phyloP scores from a whole-genome alignment of 1,139 yeast species.

The Ogataea hybrid region DNA sequence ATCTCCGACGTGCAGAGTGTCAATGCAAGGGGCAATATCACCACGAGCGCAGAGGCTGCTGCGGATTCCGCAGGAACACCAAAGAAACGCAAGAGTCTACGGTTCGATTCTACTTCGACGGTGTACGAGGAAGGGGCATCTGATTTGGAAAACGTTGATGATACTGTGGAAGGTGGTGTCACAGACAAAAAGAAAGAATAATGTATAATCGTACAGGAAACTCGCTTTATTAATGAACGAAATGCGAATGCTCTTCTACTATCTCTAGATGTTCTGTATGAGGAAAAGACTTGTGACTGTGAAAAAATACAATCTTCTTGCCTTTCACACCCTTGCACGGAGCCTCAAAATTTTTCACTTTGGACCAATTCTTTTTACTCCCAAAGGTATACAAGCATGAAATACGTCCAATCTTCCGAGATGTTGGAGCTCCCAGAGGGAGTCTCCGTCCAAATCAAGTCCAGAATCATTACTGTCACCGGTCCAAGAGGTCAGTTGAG shows the following conservation, averaged over 20 bases:
- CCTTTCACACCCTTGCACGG: conserved; percentile 10
- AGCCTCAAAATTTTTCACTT: conserved; percentile 7
- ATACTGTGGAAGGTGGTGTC: not conserved
- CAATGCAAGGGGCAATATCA: conserved; percentile 21
- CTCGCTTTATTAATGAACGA: not conserved
- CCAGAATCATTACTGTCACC: conserved; percentile 85
- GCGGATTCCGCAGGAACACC: conserved; percentile 4
- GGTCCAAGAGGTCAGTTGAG: conserved; percentile 97
- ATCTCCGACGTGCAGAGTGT: conserved; percentile 22
- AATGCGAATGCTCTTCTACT: not conserved
- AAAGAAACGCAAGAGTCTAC: conserved; percentile 28
- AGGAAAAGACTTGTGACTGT: conserved; percentile 9
- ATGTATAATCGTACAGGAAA: not conserved
- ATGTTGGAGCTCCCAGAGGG: conserved; percentile 89
- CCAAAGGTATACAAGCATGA: conserved; percentile 45
- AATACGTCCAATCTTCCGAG: conserved; percentile 95
- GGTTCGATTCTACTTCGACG: conserved; percentile 24
- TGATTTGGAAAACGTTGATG: not conserved
- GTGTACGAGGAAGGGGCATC: conserved; percentile 7
- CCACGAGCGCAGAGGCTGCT: conserved; percentile 9
- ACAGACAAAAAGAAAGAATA: conserved; percentile 2
- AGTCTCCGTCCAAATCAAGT: conserved; percentile 86
- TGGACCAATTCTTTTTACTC: not conserved
- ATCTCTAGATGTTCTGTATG: conserved; percentile 8
- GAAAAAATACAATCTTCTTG: conserved; percentile 2